Conservation (phyloP, 768 basidiomycete genomes). For the Boletus pseudo-olivaceus region DNA sequence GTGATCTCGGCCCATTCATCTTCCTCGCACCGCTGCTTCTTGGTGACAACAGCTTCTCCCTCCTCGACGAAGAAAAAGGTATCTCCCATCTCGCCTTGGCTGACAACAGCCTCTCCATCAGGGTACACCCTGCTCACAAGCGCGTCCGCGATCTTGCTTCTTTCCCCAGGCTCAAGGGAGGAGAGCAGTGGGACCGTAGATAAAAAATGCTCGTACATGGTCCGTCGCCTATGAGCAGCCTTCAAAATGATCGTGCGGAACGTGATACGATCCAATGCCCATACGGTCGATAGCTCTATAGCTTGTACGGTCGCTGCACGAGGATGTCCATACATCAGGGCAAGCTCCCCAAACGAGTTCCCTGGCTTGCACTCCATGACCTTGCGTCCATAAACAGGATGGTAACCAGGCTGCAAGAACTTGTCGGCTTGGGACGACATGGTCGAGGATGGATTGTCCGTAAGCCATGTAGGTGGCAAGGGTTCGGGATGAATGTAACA, state of each 20-base stretch:
- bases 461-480: constrained; percentile 56
- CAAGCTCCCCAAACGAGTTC: constrained; percentile 91
- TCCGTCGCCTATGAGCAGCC: constrained; percentile 83
- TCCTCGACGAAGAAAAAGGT: constrained; percentile 98
- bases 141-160: constrained; percentile 97
- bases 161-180: constrained; percentile 80
- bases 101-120: constrained; percentile 85
- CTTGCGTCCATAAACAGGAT: constrained; percentile 71
- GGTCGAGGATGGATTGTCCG: constrained; percentile 38
- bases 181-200: constrained; percentile 85
- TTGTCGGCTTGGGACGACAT: constrained; percentile 45
- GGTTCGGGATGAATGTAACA: constrained; percentile 76
- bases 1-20: constrained; percentile 60
- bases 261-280: constrained; percentile 96
- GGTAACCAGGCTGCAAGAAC: constrained; percentile 60
- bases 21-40: constrained; percentile 58
- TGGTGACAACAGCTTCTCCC: constrained; percentile 85
- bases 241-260: constrained; percentile 98
- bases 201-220: constrained; percentile 96
- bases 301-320: constrained; percentile 93
- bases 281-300: constrained; percentile 76
- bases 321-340: constrained; percentile 96
- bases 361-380: constrained; percentile 85
- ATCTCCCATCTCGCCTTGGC: constrained; percentile 92
- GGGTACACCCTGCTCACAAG: constrained; percentile 78